Base-by-base conservation (phyloP, 192 early-diverging fungal species). In the Rhizophagus sp. region DNA sequence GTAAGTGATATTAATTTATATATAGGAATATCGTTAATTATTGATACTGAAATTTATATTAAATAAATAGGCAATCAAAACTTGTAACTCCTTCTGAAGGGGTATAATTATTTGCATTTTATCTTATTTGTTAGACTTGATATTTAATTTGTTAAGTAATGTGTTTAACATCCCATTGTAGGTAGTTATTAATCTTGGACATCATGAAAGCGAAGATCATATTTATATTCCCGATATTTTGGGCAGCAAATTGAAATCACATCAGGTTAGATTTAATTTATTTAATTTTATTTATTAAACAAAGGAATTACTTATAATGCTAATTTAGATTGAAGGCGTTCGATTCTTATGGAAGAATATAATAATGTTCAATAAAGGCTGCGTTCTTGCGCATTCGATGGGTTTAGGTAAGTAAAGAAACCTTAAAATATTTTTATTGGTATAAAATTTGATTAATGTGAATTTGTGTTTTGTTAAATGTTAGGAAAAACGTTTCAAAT, bases 331-430 rank as follows among this genome's bases (percentile, higher is more conserved):
- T 33, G 92, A 95, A 62, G 95, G 95, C 0, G 75, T 96, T 0
- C 88, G 85, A 36, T 96, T 96, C 69, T 87, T 96, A 81, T 96
- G 96, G 94, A 89, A 91, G 47, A 91, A 92, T 36, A 81, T 94
- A 15, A 88, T 95, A 27, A 92, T 92, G 91, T 82, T 91, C 62
- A 87, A 89, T 68, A 84, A 87, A 25, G 95, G 96, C 3, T 95
- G 94, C 76, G 88, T 96, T 15, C 83, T 97, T 49, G 93, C 94
- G 0, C 96, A 96, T 83, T 87, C 89, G 12, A 96, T 96, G 95
- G 95, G 96, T 0, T 84, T 97, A 27, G 95, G 94, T 71, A 86
- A 82, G 71, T 22, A 2, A 33, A 44, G 25, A 9, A 34, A 41
- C 7, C 7, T 25, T 5, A 33, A 61, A 10, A 25, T 25, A 61